Base-by-base conservation (phyloP, 2,329 filamentous ascomycete species). In the Sarocladiaceae sp. region DNA sequence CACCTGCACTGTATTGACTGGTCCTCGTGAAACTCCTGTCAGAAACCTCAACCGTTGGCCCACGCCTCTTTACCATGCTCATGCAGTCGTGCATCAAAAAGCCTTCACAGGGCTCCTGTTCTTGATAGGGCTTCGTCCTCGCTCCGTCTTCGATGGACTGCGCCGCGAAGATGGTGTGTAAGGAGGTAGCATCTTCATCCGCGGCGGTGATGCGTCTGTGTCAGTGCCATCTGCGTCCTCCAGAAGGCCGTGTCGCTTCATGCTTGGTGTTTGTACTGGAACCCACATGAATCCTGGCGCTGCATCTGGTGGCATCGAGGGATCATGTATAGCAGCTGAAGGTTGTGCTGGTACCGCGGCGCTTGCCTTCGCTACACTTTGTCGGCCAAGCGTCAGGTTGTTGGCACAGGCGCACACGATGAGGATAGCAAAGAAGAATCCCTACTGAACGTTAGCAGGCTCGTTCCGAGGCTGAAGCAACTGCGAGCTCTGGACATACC, bases 361-460 rank as follows among this genome's bases (percentile, higher is more conserved):
- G 19, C 4, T 19, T 5, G 26, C 32, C 20, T 51, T 50, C 6
- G 44, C 26, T 39, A 26, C 19, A 33, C 33, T 43, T 21, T 52
- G 45, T 13, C 50, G 44, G 24, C 60, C 55, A 63, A 78, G 47
- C 55, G 61, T 67, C 10, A 76, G 53, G 51, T 76, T 76, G 58
- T 75, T 76, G 34, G 72, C 68, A 16, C 74, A 58, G 20, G 76
- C 64, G 26, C 66, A 67, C 3, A 71, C 60, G 18, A 74, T 56
- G 20, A 78, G 59, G 2, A 74, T 61, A 2, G 71, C 65, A 11
- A 75, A 60, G 45, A 79, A 66, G 49, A 78, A 75, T 2, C 68
- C 68, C 74, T 78, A 37, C 21, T 3, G 6, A 40, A 13, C n/a
- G 44, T 55, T 47, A 55, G 51, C 24, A 33, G n/a, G n/a, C n/a